Evolutionary conservation across 495 filamentous ascomycete species (phyloP), one percentile per base, ranked within the genome.

Genomic region (Neurospora sp.): DNA sequence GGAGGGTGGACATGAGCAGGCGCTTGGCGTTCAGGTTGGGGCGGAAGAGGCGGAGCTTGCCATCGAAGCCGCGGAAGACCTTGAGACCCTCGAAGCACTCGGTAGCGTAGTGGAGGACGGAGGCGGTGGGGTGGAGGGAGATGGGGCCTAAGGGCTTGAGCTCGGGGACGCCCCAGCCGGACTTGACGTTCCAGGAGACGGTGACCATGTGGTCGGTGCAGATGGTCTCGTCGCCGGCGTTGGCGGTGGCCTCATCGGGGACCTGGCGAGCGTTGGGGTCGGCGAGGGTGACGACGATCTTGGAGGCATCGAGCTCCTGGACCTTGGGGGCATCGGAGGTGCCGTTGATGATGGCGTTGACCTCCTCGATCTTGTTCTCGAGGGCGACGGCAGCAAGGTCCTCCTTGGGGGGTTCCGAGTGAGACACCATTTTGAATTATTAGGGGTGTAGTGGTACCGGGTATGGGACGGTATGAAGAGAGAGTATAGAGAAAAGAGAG

Each of bases 41-140:
- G 31, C 94, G 91, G 86, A 98, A 98, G 65, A 97, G 84, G 44
- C 94, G 92, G 71, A 98, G 84, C 73, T 89, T 89, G 68, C 91
- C 91, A 81, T 96, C 93, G 76, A 87, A 88, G 37, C 93, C 93
- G 71, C 94, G 92, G 84, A 94, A 96, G 44, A 88, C 89, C 81
- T 96, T 97, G 83, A 96, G 86, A 40, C 94, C 94, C 81, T 97
- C 94, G 83, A 97, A 97, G 82, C 94, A 97, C 77, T 95, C 91
- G 44, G 92, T 96, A 18, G 94, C 94, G 80, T 97, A 97, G 84
- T 97, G 93, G 44, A 97, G 88, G 38, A 89, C 88, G n/a, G 90
- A 92, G 18, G 94, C 91, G 16, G 91, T 94, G 8, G 94, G 94
- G 82, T 93, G 91, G 78, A 98, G 87, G 75, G 87, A 87, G 38